Conservation (phyloP, 2,329 filamentous ascomycete genomes). For the Cadophora luteo-olivacea region DNA sequence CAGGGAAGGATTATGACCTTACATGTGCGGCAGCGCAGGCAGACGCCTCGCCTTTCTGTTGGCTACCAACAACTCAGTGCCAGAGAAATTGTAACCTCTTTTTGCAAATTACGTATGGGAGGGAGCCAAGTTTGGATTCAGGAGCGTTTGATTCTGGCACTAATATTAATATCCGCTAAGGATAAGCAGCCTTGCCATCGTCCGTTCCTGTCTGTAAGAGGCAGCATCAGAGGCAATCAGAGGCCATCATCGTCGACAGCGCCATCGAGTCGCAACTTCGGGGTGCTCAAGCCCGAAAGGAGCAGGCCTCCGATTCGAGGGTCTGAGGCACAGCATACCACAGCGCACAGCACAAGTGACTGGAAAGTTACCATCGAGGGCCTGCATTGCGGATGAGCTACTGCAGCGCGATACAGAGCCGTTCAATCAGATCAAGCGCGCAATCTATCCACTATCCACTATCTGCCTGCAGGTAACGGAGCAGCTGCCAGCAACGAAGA, state of each 20-base stretch:
- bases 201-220: neutral
- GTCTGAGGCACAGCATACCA: neutral
- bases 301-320: slow-evolving; percentile 5
- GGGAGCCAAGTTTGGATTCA: neutral
- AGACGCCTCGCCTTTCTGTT: slow-evolving; percentile 9
- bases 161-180: neutral
- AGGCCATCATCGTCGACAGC: too few relatives aligned
- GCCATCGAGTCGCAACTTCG: neutral
- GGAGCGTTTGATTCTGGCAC: neutral
- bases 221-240: too few relatives aligned
- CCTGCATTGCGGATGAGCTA: slow-evolving; percentile 37
- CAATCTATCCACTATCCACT: slow-evolving; percentile 23
- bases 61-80: neutral
- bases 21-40: neutral
- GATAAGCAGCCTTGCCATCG: neutral
- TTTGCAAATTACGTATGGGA: neutral
- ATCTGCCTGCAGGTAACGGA: slow-evolving; percentile 33
- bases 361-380: slow-evolving; percentile 25
- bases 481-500: slow-evolving; percentile 23
- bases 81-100: neutral
- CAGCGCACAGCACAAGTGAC: slow-evolving; percentile 23
- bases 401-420: slow-evolving; percentile 37
- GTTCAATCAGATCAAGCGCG: slow-evolving; percentile 31
- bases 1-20: neutral
- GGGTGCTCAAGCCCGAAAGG: neutral